Percentiles rank a stretch among this genome's conserved stretches.
Evolutionary conservation across 805 yeast genomes (phyloP).

Genomic region (Starmerella asiatica): DNA sequence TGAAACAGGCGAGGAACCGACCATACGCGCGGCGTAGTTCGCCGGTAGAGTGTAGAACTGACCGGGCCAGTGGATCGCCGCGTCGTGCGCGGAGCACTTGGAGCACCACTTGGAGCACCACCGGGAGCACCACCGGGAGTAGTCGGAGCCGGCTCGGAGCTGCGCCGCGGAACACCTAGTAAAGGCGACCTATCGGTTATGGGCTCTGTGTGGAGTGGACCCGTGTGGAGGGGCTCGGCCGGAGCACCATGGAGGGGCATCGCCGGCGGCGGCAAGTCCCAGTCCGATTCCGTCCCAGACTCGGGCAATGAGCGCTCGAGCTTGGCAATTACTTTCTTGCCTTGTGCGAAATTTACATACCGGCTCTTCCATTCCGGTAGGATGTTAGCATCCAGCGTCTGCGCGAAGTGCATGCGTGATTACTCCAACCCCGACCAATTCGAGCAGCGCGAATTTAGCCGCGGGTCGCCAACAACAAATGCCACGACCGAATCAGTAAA

Average conservation of each 20-base stretch:
- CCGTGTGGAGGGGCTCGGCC: no score
- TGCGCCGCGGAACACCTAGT: slow-evolving; percentile 3
- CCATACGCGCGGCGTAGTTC: background rate
- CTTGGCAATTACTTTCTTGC: slow-evolving; percentile 39
- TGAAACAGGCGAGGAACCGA: background rate
- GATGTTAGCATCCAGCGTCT: slow-evolving; percentile 15
- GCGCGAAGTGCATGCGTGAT: slow-evolving; percentile 14
- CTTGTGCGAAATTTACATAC: slow-evolving; percentile 33
- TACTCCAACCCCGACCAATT: background rate
- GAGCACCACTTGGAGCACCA: no score
- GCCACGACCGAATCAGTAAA: no score
- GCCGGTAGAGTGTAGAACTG: slow-evolving; percentile 1
- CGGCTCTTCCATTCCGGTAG: slow-evolving; percentile 36
- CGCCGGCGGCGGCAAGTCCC: slow-evolving; percentile 14
- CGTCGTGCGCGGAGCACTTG: background rate
- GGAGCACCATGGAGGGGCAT: background rate
- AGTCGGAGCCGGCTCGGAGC: background rate
- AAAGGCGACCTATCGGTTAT: slow-evolving; percentile 22
- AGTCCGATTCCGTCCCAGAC: slow-evolving; percentile 1
- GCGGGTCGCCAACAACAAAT: no score
- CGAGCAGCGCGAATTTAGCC: no score
- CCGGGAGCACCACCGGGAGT: background rate
- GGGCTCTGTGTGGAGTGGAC: no score
- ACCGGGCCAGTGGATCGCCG: slow-evolving; percentile 3
- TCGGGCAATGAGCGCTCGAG: slow-evolving; percentile 6